Evolutionary conservation across 78 protist species (phyloP).

Genomic region (Anaeramoeba flamelloides): DNA sequence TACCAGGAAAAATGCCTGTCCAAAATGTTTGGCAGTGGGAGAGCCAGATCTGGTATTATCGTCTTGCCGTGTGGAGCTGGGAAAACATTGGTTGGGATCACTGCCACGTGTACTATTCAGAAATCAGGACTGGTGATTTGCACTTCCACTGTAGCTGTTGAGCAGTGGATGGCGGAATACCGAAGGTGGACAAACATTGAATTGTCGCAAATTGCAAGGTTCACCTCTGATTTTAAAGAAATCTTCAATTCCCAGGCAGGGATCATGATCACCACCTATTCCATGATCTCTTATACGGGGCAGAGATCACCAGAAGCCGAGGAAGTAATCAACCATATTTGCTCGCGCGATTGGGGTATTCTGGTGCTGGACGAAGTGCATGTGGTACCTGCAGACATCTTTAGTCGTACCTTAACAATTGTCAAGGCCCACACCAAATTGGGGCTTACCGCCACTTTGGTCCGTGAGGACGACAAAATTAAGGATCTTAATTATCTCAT

Average conservation of each 20-base stretch:
- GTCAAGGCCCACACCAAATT: constrained; percentile 77
- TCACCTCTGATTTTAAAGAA: constrained; percentile 38
- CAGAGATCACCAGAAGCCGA: constrained; percentile 45
- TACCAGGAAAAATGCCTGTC: constrained; percentile 66
- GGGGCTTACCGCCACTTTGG: constrained; percentile 81
- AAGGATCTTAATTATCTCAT: constrained; percentile 69
- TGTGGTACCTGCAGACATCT: background rate
- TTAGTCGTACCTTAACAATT: constrained; percentile 36
- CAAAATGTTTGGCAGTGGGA: constrained; percentile 73
- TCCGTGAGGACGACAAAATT: constrained; percentile 91
- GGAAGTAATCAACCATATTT: constrained; percentile 40
- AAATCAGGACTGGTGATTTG: constrained; percentile 67
- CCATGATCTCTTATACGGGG: constrained; percentile 65
- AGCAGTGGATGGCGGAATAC: constrained; percentile 82
- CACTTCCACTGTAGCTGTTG: constrained; percentile 60
- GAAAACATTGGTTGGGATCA: constrained; percentile 68
- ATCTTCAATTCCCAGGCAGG: background rate
- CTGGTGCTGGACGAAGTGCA: constrained; percentile 45
- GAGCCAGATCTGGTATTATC: constrained; percentile 93
- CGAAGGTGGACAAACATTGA: constrained; percentile 50
- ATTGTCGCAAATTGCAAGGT: constrained; percentile 29
- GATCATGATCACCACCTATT: constrained; percentile 75
- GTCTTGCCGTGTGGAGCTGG: constrained; percentile 99
- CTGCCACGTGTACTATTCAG: constrained; percentile 66
- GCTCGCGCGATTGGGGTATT: constrained; percentile 82